A percentile compares a stretch with the other conserved stretches of the same genome.
These are phyloP conservation scores for Chalara sp. DNA, from an alignment of 2,329 filamentous ascomycete species.

Conservation along the genomic window DNA sequence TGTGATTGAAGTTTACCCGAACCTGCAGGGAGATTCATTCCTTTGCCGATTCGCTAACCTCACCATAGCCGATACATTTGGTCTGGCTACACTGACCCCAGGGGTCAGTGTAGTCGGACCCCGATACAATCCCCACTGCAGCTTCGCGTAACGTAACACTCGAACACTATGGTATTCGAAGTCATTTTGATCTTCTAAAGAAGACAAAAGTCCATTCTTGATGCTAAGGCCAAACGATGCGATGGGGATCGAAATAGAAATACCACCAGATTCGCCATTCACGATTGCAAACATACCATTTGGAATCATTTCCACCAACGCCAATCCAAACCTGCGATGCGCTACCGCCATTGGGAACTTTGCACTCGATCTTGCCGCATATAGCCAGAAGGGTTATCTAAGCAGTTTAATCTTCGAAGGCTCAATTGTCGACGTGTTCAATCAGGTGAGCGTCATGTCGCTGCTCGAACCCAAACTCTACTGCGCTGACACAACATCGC, in stretches of 20 bases:
- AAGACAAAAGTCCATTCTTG: neutral
- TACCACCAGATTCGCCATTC: constrained; percentile 37
- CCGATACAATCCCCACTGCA: too few relatives aligned
- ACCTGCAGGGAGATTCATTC: too few relatives aligned
- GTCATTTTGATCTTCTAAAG: too few relatives aligned
- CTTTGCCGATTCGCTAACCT: too few relatives aligned
- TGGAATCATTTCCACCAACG: constrained; percentile 65
- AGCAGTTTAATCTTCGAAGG: neutral
- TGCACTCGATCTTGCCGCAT: constrained; percentile 62
- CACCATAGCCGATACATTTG: too few relatives aligned
- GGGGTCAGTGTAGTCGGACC: too few relatives aligned
- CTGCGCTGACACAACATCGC: neutral
- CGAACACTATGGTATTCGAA: too few relatives aligned
- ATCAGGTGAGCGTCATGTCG: neutral
- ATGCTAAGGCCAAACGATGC: neutral
- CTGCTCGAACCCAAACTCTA: neutral
- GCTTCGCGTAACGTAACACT: too few relatives aligned
- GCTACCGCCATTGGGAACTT: constrained; percentile 68
- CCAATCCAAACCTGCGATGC: constrained; percentile 49
- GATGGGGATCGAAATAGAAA: neutral
- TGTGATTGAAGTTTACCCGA: too few relatives aligned
- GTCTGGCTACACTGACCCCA: too few relatives aligned
- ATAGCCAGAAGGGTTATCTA: constrained; percentile 2
- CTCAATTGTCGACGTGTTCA: neutral
- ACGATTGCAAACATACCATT: constrained; percentile 78